Evolutionary conservation across 1,284 basidiomycete genomes (phyloP), one percentile per base, ranked within the genome.

Genomic region (Baeospora myosura): DNA sequence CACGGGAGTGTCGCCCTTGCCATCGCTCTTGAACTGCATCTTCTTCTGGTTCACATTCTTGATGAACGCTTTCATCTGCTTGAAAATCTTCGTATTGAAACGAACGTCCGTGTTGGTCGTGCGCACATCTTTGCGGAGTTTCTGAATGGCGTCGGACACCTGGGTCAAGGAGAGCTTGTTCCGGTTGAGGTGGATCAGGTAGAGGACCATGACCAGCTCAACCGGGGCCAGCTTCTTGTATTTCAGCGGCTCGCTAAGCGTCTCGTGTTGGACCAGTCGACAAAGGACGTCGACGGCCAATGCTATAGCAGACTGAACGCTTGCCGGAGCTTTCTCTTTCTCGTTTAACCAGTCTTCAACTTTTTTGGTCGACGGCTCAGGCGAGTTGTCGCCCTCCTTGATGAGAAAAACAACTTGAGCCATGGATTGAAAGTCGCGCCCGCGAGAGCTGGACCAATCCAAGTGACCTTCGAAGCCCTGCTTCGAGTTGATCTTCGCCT

Each of bases 341-440:
- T 44, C 21, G 16, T 17, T 42, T 4, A 47, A 31, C 43, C 38
- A 44, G 2, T 7, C 24, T 8, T 44, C 40, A 17, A 47, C 16
- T 20, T 36, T 23, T 11, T 24, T 31, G 24, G 26, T 22, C 12
- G 37, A 23, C 4, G 42, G 42, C 14, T 44, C 30, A 10, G 37
- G 17, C 6, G 38, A 38, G 14, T 30, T 21, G 26, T 58, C 52
- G 14, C 56, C 48, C 10, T 49, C 46, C 8, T 58, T 49, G 26
- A 66, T 58, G 26, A 63, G 52, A 40, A 52, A 62, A 2, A 66
- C 46, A 18, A 62, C 55, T 1, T 57, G 52, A 7, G 60, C 58
- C 3, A 66, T 45, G 34, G 60, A 59, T 23, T 62, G 60, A 37
- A 66, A 68, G 43, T 66, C 66, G 22, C 57, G 54, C 6, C 63